Evolutionary conservation across 176 grass and related monocot species (phyloP).

Genomic region (Tillandsia leiboldiana): DNA sequence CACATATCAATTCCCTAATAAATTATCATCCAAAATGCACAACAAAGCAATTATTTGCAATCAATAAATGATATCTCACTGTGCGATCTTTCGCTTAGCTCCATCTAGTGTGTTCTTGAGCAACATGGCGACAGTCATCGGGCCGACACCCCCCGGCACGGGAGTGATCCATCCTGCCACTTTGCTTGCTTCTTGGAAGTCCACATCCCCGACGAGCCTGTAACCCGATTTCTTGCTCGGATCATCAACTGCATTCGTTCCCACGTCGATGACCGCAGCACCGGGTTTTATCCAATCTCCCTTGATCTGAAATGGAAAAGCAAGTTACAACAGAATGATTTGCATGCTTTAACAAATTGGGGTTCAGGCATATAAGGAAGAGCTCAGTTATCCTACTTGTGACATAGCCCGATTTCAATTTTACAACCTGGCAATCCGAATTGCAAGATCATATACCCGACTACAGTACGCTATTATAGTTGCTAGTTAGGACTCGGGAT

Average conservation of each 20-base stretch:
- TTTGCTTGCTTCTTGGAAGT: constrained; percentile 69
- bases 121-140: constrained; percentile 89
- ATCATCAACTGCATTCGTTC: constrained; percentile 70
- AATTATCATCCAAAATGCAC: background rate
- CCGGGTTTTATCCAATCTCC: constrained; percentile 95
- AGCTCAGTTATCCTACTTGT: background rate
- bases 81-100: constrained; percentile 33
- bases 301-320: constrained; percentile 58
- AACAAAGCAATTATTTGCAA: background rate
- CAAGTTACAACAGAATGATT: background rate
- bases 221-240: constrained; percentile 69
- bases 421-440: background rate
- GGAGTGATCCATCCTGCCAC: constrained; percentile 78
- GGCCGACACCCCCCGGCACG: constrained; percentile 80
- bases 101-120: constrained; percentile 84
- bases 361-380: background rate
- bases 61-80: background rate
- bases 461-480: too few species aligned
- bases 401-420: background rate
- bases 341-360: background rate
- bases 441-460: too few species aligned
- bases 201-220: constrained; percentile 69
- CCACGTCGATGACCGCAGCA: constrained; percentile 75
- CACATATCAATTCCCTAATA: too few species aligned
- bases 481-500: too few species aligned